These are phyloP conservation scores for Puya raimondii DNA, from an alignment of 176 grass and related monocot species.

Conservation along the genomic window DNA sequence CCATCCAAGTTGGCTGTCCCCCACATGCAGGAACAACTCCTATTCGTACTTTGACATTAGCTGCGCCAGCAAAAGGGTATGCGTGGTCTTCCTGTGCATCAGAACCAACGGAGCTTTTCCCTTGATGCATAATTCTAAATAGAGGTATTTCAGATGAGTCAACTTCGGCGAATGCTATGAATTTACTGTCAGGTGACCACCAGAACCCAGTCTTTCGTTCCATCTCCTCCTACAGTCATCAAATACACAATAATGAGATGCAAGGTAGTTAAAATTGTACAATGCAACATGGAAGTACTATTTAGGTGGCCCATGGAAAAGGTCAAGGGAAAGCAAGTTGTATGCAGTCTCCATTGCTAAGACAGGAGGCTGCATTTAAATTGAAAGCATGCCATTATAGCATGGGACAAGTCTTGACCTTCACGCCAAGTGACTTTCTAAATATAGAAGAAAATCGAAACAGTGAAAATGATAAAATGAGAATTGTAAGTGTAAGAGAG, in stretches of 20 bases:
- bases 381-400: no score
- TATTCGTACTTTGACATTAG: slow-evolving; percentile 81
- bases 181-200: slow-evolving; percentile 96
- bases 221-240: slow-evolving; percentile 85
- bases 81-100: slow-evolving; percentile 96
- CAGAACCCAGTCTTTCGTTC: slow-evolving; percentile 98
- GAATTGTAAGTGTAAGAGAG: neutral
- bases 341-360: no score
- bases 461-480: neutral
- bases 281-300: neutral
- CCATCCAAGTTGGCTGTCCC: slow-evolving; percentile 88
- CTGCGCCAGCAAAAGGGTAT: slow-evolving; percentile 91
- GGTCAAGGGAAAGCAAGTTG: no score
- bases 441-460: neutral
- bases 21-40: slow-evolving; percentile 66
- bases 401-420: no score
- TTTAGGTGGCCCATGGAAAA: no score
- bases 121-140: slow-evolving; percentile 99
- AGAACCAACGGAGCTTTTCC: slow-evolving; percentile 64
- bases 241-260: slow-evolving; percentile 25
- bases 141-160: slow-evolving; percentile 89
- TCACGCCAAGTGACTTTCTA: neutral
- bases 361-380: no score
- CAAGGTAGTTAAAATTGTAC: neutral
- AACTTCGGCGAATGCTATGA: slow-evolving; percentile 82